Conservation (phyloP, 495 filamentous ascomycete genomes). For the Daldinia bambusicola region DNA sequence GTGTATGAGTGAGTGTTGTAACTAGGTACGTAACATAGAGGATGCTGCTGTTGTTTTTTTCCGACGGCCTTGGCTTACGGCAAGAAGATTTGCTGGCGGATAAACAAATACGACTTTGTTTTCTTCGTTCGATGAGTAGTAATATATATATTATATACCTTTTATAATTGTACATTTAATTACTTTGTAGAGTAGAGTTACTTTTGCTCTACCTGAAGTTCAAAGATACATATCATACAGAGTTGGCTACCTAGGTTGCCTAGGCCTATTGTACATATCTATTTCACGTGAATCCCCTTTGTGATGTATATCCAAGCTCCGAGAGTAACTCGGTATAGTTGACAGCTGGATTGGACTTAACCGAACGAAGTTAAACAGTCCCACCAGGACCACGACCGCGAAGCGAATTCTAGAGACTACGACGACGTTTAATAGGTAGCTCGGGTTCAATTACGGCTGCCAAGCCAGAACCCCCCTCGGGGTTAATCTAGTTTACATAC, state of each 20-base stretch:
- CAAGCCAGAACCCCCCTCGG: conserved; percentile 20
- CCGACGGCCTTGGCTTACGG: conserved; percentile 19
- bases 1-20: conserved; percentile 44
- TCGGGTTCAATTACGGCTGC: conserved; percentile 18
- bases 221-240: not conserved
- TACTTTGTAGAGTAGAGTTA: not conserved
- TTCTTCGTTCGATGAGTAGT: conserved; percentile 20
- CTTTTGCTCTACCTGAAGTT: not conserved
- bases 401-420: no score
- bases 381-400: not conserved
- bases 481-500: conserved; percentile 14
- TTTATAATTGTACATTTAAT: no score
- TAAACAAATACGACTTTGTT: conserved; percentile 14
- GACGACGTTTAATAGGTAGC: not conserved
- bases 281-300: not conserved
- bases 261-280: no score
- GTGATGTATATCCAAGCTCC: not conserved
- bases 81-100: conserved; percentile 27
- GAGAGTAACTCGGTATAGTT: not conserved
- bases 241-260: not conserved
- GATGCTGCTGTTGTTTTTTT: no score
- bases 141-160: no score
- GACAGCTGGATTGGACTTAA: not conserved
- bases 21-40: conserved; percentile 17
- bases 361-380: not conserved